A percentile compares a stretch with the other conserved stretches of the same genome.
phyloP scores from a whole-genome alignment of 768 basidiomycete genomes.

The Daedalea quercina region DNA sequence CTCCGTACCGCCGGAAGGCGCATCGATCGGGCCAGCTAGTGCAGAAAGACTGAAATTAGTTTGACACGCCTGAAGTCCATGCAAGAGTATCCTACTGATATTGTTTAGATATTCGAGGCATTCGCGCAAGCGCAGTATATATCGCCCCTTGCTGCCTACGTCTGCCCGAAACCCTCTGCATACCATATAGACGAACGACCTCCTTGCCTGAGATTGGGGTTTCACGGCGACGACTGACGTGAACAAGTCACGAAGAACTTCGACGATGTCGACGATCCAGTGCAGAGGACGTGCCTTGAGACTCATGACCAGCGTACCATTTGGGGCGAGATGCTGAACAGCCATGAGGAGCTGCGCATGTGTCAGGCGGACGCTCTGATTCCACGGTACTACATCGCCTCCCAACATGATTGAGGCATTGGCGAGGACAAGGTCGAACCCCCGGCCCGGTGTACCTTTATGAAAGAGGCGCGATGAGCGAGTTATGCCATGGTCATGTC shows the following conservation, averaged over 20 bases:
- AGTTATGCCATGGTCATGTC: no score
- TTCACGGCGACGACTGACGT: conserved; percentile 1
- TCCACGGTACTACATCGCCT: not conserved
- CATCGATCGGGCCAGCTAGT: no score
- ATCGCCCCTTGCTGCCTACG: not conserved
- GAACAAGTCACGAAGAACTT: conserved; percentile 7
- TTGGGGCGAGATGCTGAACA: conserved; percentile 2
- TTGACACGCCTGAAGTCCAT: not conserved
- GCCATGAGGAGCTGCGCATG: conserved; percentile 6
- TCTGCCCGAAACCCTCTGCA: conserved; percentile 9
- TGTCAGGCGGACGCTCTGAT: not conserved
- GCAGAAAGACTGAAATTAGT: no score
- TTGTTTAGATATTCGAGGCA: not conserved
- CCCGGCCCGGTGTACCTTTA: not conserved
- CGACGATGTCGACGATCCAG: conserved; percentile 9
- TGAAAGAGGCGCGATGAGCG: no score
- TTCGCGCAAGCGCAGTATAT: not conserved
- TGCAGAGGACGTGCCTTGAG: conserved; percentile 5
- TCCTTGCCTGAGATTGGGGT: not conserved
- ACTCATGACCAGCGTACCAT: conserved; percentile 3
- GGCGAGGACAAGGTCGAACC: conserved; percentile 11
- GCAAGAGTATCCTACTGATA: no score
- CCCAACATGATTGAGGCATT: conserved; percentile 7
- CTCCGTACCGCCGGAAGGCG: not conserved
- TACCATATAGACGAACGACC: conserved; percentile 11